Evolutionary conservation across 2,329 filamentous ascomycete species (phyloP), one percentile per base, ranked within the genome.

Genomic region (Myotisia sp.): DNA sequence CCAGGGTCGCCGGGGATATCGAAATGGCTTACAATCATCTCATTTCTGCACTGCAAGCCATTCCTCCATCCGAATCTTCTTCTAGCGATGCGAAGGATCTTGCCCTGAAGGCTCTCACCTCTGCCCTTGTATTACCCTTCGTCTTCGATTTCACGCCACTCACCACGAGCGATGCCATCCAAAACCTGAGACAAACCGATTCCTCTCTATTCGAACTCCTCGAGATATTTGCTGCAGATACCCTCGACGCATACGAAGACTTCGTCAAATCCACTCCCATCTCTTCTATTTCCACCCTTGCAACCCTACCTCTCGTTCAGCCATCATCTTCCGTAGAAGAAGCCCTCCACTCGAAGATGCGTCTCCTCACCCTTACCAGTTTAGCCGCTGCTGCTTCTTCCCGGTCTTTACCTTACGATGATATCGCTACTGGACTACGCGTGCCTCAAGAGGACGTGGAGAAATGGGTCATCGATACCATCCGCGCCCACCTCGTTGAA

Each of bases 381-480:
- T 70, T 95, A 44, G 85, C 87, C 13, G 84, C 87, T 23, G 76
- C 79, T 46, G 79, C 79, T 14, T 78, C 80, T 41, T 82, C 75
- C 50, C 81, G 87, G 51, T 84, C 90, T 52, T 79, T 98, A 34
- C 79, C 87, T 41, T 98, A 98, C 63, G 68, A 70, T 45, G 73
- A 73, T 52, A 94, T 98, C 53, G 74, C 80, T 44, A 79, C 79
- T 54, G 79, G 84, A 4, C 74, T 98, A 29, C 79, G 90, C 60
- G 76, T 98, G 37, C 76, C 83, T 29, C 54, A 64, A 29, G 76
- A 81, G 44, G 84, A 95, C 43, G 84, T 95, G 26, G 90, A 98
- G 70, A 80, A 87, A 71, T 98, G 90, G 90, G 84, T 92, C 46
- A 98, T 98, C 52, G 90, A 98, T 58, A 86, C 92, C 47, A 94